Evolutionary conservation across 2,329 filamentous ascomycete species (phyloP), one percentile per base, ranked within the genome.

Genomic region (Diaporthe ampelina): DNA sequence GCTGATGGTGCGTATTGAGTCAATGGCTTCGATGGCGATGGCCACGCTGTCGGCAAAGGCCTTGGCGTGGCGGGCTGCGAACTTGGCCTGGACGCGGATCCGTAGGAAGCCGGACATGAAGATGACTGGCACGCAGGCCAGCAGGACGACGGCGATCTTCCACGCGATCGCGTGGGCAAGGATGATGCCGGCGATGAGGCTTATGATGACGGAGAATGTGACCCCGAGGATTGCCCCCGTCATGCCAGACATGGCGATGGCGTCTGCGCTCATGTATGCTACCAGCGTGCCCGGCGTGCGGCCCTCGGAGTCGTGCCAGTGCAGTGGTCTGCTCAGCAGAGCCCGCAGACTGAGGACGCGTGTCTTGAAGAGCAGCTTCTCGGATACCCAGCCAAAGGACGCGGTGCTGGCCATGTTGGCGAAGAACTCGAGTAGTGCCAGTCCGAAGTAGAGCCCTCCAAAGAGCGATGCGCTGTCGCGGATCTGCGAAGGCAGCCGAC

Each of bases 81-180:
- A 91, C 54, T 87, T 86, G 2, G 89, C 87, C 1, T 94, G 86
- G 4, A 91, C 87, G 1, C 87, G 87, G 26, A 94, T 85, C 76
- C 93, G 89, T 88, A 95, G 90, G 76, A 93, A 88, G 0, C 93
- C 93, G 0, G 92, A 88, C 2, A 90, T 91, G 0, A 95, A 85
- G 8, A 94, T 87, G 17, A 95, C 82, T 0, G 93, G 93, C 0
- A 95, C 90, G 11, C 90, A 87, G 0, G 92, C 88, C 13, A 95
- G 85, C 73, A 92, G 92, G 4, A 95, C 93, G 21, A 95, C 82
- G 0, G 93, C 93, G 76, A 95, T 94, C 79, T 91, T 93, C 93
- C 93, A 95, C 3, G 92, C 92, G 65, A 95, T 85, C 61, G 94
- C 89, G 76, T 93, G 92, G 0, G 92, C 90, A 10, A 95, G 80